Evolutionary conservation across 306 rosid genomes (phyloP).

Genomic region (Cicer arietinum): DNA sequence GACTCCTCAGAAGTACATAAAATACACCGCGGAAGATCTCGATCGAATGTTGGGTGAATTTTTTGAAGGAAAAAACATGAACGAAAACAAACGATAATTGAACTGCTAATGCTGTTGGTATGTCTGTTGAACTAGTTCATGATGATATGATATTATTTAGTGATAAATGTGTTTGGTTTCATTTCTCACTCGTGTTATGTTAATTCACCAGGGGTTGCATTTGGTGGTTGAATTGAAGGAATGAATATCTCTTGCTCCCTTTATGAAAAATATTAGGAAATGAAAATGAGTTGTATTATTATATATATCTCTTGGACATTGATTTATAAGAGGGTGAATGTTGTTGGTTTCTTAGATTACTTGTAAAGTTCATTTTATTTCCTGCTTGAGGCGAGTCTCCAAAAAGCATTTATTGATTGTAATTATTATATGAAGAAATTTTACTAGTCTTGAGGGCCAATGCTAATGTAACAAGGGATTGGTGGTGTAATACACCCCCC

Average conservation of each 20-base stretch:
- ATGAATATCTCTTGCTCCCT: slow-evolving; percentile 6
- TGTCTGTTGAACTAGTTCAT: neutral
- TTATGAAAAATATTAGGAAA: neutral
- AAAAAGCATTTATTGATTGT: slow-evolving; percentile 27
- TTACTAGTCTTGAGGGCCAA: slow-evolving; percentile 16
- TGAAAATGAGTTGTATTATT: slow-evolving; percentile 14
- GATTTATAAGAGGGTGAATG: slow-evolving; percentile 37
- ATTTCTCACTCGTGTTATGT: slow-evolving; percentile 4
- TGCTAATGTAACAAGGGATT: slow-evolving; percentile 10
- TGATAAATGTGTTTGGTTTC: slow-evolving; percentile 24
- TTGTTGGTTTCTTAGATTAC: slow-evolving; percentile 22
- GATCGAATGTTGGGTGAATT: slow-evolving; percentile 94
- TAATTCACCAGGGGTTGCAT: slow-evolving; percentile 25
- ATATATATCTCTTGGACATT: slow-evolving; percentile 8
- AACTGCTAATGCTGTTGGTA: slow-evolving; percentile 25
- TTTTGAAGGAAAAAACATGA: slow-evolving; percentile 88
- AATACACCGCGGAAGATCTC: slow-evolving; percentile 83
- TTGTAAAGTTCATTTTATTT: slow-evolving; percentile 42
- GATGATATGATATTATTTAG: neutral
- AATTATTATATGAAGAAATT: slow-evolving; percentile 20
- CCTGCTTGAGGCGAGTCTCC: slow-evolving; percentile 9
- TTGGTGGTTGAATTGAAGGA: slow-evolving; percentile 19
- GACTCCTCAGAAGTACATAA: slow-evolving; percentile 84
- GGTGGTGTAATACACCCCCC: neutral
- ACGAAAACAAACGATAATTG: slow-evolving; percentile 65